Conservation (phyloP, 106 monocot genomes). For the Alisma plantagoaquatica region DNA sequence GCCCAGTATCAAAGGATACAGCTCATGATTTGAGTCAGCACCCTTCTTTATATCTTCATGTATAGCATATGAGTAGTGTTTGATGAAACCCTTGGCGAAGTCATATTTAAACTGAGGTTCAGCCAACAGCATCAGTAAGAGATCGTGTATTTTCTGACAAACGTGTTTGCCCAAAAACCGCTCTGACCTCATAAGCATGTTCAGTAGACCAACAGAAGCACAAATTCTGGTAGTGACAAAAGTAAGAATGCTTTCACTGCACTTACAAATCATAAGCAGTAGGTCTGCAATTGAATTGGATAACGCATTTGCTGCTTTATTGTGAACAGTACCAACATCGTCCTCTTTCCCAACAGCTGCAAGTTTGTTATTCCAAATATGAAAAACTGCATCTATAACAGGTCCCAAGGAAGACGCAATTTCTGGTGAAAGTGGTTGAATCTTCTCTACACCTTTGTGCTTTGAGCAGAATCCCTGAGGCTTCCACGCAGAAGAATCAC, state of each 20-base stretch:
- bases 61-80: slow-evolving; percentile 45
- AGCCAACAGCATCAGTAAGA: slow-evolving; percentile 69
- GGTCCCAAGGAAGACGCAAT: slow-evolving; percentile 50
- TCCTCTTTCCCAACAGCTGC: slow-evolving; percentile 6
- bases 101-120: slow-evolving; percentile 86
- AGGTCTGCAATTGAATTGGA: slow-evolving; percentile 42
- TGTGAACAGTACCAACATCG: no score
- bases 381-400: slow-evolving; percentile 60
- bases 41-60: slow-evolving; percentile 34
- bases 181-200: slow-evolving; percentile 53
- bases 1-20: slow-evolving; percentile 36
- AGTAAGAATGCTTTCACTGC: slow-evolving; percentile 61
- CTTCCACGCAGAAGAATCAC: slow-evolving; percentile 92
- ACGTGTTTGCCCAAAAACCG: slow-evolving; percentile 44
- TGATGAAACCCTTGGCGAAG: slow-evolving; percentile 54
- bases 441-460: slow-evolving; percentile 66
- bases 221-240: slow-evolving; percentile 45
- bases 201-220: slow-evolving; percentile 33
- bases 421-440: slow-evolving; percentile 50
- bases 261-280: slow-evolving; percentile 63
- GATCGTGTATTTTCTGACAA: slow-evolving; percentile 61
- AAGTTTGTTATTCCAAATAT: slow-evolving; percentile 55
- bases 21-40: slow-evolving; percentile 22
- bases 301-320: slow-evolving; percentile 34
- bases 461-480: slow-evolving; percentile 86